These are phyloP conservation scores for Cystofilobasidium capitatum DNA, from an alignment of 768 basidiomycete genomes.

Conservation along the genomic window DNA sequence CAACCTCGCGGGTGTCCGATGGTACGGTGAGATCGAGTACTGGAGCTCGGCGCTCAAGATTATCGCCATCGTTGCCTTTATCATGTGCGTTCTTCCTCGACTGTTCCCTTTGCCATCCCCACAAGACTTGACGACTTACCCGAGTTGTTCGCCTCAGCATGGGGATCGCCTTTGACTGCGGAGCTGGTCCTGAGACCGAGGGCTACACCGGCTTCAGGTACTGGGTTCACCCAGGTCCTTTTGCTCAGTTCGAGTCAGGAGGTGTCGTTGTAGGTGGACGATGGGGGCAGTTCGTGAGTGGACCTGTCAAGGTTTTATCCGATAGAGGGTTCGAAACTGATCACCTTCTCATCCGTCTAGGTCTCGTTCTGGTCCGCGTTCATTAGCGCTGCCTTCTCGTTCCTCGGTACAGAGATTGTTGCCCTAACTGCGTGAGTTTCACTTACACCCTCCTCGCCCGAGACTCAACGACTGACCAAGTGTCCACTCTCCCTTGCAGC, in stretches of 20 bases:
- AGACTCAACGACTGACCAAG: too few species aligned
- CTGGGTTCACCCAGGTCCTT: slow-evolving; percentile 22
- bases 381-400: slow-evolving; percentile 23
- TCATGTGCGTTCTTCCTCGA: slow-evolving; percentile 32
- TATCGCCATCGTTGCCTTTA: slow-evolving; percentile 42
- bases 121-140: too few species aligned
- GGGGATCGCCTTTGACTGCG: slow-evolving; percentile 32
- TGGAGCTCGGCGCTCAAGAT: slow-evolving; percentile 35
- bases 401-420: slow-evolving; percentile 32
- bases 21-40: slow-evolving; percentile 44
- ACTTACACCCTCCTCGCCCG: not conserved
- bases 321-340: too few species aligned
- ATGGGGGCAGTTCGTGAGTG: slow-evolving; percentile 27
- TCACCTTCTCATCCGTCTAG: too few species aligned
- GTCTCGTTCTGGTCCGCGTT: slow-evolving; percentile 44
- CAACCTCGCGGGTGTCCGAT: slow-evolving; percentile 41
- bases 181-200: slow-evolving; percentile 28
- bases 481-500: not conserved
- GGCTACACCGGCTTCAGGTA: slow-evolving; percentile 31
- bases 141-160: too few species aligned
- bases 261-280: slow-evolving; percentile 27
- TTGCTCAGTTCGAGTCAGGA: slow-evolving; percentile 1
- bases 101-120: too few species aligned
- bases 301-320: too few species aligned
- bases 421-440: slow-evolving; percentile 28